Conservation (phyloP, 2,329 filamentous ascomycete genomes). For the Monosporascus sp. region DNA sequence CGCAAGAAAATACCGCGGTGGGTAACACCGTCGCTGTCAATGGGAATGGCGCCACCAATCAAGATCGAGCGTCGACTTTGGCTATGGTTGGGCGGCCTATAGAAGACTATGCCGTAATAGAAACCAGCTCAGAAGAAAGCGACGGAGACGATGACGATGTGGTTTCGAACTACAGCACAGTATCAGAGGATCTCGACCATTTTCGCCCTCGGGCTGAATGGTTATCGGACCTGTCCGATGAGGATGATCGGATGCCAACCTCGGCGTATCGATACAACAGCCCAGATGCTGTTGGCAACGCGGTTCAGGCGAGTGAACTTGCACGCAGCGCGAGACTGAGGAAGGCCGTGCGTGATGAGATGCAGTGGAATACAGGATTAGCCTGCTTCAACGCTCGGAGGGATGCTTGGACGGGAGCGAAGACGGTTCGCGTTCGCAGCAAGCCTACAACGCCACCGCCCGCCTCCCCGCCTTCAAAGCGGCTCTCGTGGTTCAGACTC, state of each 20-base stretch:
- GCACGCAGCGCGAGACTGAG: conserved; percentile 52
- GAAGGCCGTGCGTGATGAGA: conserved; percentile 56
- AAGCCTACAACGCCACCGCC: conserved; percentile 33
- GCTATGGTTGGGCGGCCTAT: conserved; percentile 3
- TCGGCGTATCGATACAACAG: conserved; percentile 49
- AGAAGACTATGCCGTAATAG: conserved; percentile 2
- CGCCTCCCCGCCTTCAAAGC: conserved; percentile 37
- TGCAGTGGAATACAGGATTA: conserved; percentile 75
- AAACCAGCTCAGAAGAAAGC: conserved; percentile 27
- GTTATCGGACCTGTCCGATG: conserved; percentile 52
- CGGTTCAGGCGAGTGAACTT: conserved; percentile 35
- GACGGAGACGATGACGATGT: conserved; percentile 37
- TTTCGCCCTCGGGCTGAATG: conserved; percentile 50
- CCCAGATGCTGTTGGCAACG: conserved; percentile 40
- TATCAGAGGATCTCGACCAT: conserved; percentile 49
- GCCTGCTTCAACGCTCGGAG: conserved; percentile 72
- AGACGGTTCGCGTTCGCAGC: conserved; percentile 48
- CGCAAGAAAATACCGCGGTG: neutral
- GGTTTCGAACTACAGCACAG: conserved; percentile 32
- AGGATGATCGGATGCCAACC: conserved; percentile 33
- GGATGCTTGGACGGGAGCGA: conserved; percentile 81
- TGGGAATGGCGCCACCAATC: neutral
- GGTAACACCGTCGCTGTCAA: too few species aligned
- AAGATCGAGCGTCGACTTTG: neutral
- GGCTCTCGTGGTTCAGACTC: conserved; percentile 45